phyloP scores from a whole-genome alignment of 805 yeast species.

The Suhomyces xylopsoci region DNA sequence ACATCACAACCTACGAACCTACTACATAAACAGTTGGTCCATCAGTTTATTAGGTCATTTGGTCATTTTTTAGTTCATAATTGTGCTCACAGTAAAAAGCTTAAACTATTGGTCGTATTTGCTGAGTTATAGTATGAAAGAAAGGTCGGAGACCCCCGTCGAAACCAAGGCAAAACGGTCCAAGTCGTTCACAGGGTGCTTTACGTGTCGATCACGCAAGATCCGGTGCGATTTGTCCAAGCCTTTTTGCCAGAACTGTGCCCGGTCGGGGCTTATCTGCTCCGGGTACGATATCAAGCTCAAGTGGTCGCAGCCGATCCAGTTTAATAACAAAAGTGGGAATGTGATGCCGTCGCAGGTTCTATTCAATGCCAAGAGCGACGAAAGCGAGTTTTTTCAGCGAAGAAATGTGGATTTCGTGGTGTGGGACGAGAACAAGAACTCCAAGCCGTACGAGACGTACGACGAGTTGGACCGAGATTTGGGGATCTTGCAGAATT shows the following conservation, averaged over 20 bases:
- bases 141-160: background rate
- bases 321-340: conserved; percentile 26
- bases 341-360: conserved; percentile 29
- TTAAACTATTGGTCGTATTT: too few relatives aligned
- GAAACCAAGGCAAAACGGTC: conserved; percentile 18
- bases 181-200: conserved; percentile 85
- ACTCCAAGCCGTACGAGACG: conserved; percentile 50
- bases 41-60: too few relatives aligned
- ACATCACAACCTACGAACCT: background rate
- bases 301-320: conserved; percentile 65
- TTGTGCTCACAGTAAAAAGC: too few relatives aligned
- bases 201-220: conserved; percentile 79
- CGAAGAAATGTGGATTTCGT: conserved; percentile 75
- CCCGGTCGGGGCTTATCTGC: conserved; percentile 62
- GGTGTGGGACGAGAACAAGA: conserved; percentile 55
- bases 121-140: too few relatives aligned
- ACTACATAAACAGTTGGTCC: too few relatives aligned
- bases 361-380: conserved; percentile 22
- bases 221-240: conserved; percentile 73
- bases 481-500: conserved; percentile 52
- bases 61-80: too few relatives aligned
- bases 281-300: conserved; percentile 82
- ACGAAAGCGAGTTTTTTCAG: conserved; percentile 51
- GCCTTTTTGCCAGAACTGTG: conserved; percentile 73
- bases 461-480: conserved; percentile 83